Percentiles rank a stretch among this genome's conserved stretches.
Evolutionary conservation across 257 asterid genomes (phyloP).

Genomic region (Solanum chmielewskii): DNA sequence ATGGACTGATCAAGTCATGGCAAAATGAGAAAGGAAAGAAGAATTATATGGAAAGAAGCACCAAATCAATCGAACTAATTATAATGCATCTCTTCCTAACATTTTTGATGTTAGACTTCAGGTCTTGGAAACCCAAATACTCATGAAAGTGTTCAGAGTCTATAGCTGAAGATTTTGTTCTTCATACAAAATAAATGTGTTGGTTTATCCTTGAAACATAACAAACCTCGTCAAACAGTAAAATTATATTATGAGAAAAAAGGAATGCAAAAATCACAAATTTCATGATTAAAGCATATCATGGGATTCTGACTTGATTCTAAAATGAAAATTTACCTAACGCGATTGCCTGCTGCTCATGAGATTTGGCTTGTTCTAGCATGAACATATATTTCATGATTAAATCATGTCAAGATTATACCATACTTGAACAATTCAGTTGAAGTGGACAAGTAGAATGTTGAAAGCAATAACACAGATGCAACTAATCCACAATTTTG

Average conservation of each 20-base stretch:
- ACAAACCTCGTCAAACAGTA: neutral
- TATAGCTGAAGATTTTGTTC: neutral
- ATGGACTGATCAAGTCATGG: neutral
- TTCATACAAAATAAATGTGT: neutral
- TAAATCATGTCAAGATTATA: neutral
- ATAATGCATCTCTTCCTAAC: neutral
- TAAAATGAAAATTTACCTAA: too few relatives aligned
- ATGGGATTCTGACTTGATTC: neutral
- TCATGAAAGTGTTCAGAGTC: neutral
- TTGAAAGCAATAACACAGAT: neutral
- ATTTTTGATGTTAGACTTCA: neutral
- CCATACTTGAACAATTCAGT: neutral
- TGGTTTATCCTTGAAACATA: neutral
- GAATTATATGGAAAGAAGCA: neutral
- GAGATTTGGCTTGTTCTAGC: neutral
- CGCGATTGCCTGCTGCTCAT: too few relatives aligned
- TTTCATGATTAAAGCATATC: neutral
- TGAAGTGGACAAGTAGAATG: neutral
- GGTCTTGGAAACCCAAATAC: neutral
- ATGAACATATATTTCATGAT: neutral
- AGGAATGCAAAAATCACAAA: neutral
- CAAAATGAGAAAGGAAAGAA: neutral
- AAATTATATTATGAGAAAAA: neutral
- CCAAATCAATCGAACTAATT: neutral
- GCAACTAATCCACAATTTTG: neutral